Conservation (phyloP, 2,329 filamentous ascomycete species). For the Thermoascus crustaceus region DNA sequence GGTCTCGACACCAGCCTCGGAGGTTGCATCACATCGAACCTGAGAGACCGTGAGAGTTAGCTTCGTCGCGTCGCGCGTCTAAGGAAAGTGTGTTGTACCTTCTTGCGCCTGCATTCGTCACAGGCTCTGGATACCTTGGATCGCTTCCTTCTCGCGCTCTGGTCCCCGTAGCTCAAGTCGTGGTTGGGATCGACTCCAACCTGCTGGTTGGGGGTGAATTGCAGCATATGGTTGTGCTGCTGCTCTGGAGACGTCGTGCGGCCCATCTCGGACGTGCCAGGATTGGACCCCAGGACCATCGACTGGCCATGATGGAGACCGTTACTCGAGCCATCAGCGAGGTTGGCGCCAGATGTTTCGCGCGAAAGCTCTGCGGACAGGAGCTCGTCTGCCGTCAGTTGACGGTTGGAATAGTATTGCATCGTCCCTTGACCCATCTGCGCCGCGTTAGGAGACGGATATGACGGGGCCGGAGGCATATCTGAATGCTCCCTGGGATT, state of each 20-base stretch:
- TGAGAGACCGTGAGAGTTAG: conserved; percentile 21
- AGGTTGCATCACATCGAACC: conserved; percentile 77
- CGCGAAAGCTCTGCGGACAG: conserved; percentile 41
- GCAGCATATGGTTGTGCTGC: conserved; percentile 34
- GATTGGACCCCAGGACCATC: conserved; percentile 32
- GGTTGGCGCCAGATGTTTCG: conserved; percentile 36
- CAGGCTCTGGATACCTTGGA: conserved; percentile 84
- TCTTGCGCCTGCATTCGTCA: conserved; percentile 82
- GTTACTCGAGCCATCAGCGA: conserved; percentile 32
- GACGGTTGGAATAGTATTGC: conserved; percentile 37
- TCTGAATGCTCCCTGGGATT: conserved; percentile 36
- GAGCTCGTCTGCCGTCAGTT: conserved; percentile 40
- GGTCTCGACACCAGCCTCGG: conserved; percentile 62
- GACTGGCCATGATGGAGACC: conserved; percentile 33
- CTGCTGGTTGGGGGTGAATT: conserved; percentile 37
- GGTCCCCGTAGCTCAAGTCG: conserved; percentile 48
- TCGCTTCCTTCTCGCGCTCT: conserved; percentile 62
- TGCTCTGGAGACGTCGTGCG: conserved; percentile 31
- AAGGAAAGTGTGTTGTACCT: conserved; percentile 37
- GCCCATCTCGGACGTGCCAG: conserved; percentile 27
- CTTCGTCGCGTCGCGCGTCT: conserved; percentile 11
- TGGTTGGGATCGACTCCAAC: conserved; percentile 39
- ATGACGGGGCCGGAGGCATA: conserved; percentile 37
- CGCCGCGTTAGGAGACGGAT: conserved; percentile 36
- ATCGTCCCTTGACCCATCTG: conserved; percentile 37